phyloP scores from a whole-genome alignment of 108 stramenopile species.

The Cyclotella distinguenda region DNA sequence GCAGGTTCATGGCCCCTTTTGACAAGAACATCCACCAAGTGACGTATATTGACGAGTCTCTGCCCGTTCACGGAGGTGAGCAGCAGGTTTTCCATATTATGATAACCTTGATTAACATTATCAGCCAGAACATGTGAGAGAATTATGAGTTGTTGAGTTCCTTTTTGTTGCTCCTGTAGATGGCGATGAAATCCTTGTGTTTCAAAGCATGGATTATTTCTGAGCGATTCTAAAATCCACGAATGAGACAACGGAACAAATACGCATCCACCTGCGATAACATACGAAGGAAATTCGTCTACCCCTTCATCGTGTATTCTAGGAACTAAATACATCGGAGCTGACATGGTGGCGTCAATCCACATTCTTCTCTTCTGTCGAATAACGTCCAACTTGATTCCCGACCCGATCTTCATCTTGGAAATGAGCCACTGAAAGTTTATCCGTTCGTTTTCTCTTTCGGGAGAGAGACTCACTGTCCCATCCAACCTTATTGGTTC shows the following conservation, averaged over 20 bases:
- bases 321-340: conserved; percentile 19
- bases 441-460: conserved; percentile 29
- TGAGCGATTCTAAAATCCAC: conserved; percentile 17
- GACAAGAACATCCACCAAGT: conserved; percentile 17
- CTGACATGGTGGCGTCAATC: conserved; percentile 6
- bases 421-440: conserved; percentile 29
- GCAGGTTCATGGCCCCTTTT: conserved; percentile 4
- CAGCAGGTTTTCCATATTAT: conserved; percentile 13
- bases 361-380: conserved; percentile 14
- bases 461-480: conserved; percentile 23
- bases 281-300: conserved; percentile 23
- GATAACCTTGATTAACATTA: conserved; percentile 34
- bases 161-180: conserved; percentile 18
- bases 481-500: conserved; percentile 24
- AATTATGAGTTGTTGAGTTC: conserved; percentile 24
- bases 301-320: conserved; percentile 12
- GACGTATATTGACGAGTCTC: conserved; percentile 13
- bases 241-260: conserved; percentile 28
- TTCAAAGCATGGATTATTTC: not conserved
- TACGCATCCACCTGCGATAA: conserved; percentile 28
- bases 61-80: conserved; percentile 32
- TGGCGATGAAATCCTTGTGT: conserved; percentile 15
- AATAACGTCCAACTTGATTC: conserved; percentile 13
- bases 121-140: conserved; percentile 33
- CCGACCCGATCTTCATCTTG: not conserved